Percentiles rank a stretch among this genome's conserved stretches.
phyloP scores from a whole-genome alignment of 1,139 yeast genomes.

The Suhomyces atakaporum region DNA sequence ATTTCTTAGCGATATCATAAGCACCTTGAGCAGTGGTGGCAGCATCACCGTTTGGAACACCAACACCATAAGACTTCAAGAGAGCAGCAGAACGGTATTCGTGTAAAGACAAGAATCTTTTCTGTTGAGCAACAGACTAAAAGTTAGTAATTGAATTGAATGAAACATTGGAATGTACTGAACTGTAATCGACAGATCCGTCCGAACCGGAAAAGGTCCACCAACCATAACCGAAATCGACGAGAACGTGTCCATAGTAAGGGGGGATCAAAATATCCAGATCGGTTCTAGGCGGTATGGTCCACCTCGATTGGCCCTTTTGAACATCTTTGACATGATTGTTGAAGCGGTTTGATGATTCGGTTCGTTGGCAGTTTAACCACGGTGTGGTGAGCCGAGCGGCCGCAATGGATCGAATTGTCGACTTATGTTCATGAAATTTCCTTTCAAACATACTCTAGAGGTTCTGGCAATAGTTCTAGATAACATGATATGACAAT shows the following conservation, averaged over 20 bases:
- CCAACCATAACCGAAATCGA: too few species aligned
- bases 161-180: neutral
- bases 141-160: conserved; percentile 18
- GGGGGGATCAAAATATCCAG: too few species aligned
- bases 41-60: conserved; percentile 89
- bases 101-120: conserved; percentile 84
- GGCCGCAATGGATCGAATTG: too few species aligned
- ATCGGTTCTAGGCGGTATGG: too few species aligned
- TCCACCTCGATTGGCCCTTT: too few species aligned
- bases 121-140: conserved; percentile 26
- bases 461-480: conserved; percentile 47
- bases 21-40: conserved; percentile 92
- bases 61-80: conserved; percentile 78
- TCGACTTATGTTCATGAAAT: neutral
- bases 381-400: too few species aligned
- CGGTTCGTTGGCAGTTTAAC: too few species aligned
- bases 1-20: conserved; percentile 67
- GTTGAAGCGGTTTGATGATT: too few species aligned
- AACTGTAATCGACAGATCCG: neutral
- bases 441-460: conserved; percentile 39
- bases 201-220: neutral
- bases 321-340: too few species aligned
- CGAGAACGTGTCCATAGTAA: too few species aligned
- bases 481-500: conserved; percentile 33
- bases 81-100: conserved; percentile 95